Evolutionary conservation across 805 yeast genomes (phyloP).

Genomic region (Starmerella stellata): DNA sequence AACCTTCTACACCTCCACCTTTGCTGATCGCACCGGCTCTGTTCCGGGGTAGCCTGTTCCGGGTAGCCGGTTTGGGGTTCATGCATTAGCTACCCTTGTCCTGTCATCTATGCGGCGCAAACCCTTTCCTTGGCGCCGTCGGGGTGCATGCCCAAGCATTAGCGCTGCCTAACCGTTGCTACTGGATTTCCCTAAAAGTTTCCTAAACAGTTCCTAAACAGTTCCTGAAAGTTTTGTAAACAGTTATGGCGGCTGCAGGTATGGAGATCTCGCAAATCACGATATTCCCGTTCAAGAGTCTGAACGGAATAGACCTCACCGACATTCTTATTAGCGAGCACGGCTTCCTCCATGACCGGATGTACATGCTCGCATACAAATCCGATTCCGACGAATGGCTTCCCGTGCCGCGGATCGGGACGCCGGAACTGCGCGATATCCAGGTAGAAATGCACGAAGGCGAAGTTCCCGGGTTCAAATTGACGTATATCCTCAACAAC

Average conservation of each 20-base stretch:
- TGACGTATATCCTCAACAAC: slow-evolving; percentile 10
- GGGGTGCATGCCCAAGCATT: too few relatives aligned
- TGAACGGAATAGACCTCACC: slow-evolving; percentile 19
- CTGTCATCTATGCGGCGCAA: too few relatives aligned
- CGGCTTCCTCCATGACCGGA: slow-evolving; percentile 22
- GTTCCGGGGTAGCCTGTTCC: too few relatives aligned
- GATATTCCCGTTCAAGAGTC: slow-evolving; percentile 23
- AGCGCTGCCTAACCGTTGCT: too few relatives aligned
- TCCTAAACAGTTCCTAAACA: too few relatives aligned
- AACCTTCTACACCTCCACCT: too few relatives aligned
- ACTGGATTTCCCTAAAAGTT: too few relatives aligned
- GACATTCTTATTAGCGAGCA: slow-evolving; percentile 17
- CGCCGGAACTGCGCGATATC: slow-evolving; percentile 18
- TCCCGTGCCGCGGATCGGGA: slow-evolving; percentile 21
- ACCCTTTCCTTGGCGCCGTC: too few relatives aligned
- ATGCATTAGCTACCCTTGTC: too few relatives aligned
- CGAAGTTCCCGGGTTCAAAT: slow-evolving; percentile 6
- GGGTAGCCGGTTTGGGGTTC: too few relatives aligned
- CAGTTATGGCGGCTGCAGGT: background rate
- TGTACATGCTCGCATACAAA: slow-evolving; percentile 19
- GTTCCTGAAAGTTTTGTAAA: too few relatives aligned
- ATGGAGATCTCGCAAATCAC: slow-evolving; percentile 12
- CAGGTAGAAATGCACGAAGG: slow-evolving; percentile 11
- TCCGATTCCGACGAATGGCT: slow-evolving; percentile 8
- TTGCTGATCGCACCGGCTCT: too few relatives aligned